phyloP scores from a whole-genome alignment of 2,329 filamentous ascomycete genomes.

The Xylaria sp. region DNA sequence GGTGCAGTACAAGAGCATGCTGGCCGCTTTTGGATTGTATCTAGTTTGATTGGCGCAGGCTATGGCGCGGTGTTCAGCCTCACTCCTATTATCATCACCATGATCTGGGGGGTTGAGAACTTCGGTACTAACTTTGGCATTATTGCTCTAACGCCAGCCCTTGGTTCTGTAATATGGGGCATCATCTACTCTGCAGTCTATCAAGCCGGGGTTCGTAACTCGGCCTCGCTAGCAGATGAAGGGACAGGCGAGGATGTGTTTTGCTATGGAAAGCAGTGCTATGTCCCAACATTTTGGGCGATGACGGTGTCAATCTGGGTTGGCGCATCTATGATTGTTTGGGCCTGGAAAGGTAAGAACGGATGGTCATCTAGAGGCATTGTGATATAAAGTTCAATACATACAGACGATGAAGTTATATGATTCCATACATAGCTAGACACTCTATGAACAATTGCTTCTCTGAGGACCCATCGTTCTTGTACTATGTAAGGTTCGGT shows the following conservation, averaged over 20 bases:
- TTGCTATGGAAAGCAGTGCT: conserved; percentile 86
- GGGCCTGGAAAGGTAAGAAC: conserved; percentile 81
- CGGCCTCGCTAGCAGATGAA: conserved; percentile 48
- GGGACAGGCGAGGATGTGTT: conserved; percentile 63
- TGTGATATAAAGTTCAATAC: conserved; percentile 57
- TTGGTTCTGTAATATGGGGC: conserved; percentile 90
- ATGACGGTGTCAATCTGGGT: conserved; percentile 83
- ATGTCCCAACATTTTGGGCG: conserved; percentile 84
- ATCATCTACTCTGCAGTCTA: conserved; percentile 87
- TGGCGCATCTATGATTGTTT: conserved; percentile 75
- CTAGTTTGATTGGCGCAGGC: conserved; percentile 84
- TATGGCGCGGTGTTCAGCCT: conserved; percentile 93
- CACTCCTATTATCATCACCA: conserved; percentile 90
- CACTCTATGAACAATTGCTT: neutral
- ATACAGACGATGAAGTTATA: neutral
- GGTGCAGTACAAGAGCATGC: conserved; percentile 78
- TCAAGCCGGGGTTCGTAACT: conserved; percentile 69
- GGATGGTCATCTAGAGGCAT: conserved; percentile 83
- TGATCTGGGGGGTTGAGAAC: conserved; percentile 98
- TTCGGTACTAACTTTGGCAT: conserved; percentile 99
- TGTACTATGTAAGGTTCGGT: neutral
- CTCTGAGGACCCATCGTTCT: neutral
- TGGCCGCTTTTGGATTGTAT: conserved; percentile 86
- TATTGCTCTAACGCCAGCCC: conserved; percentile 88
- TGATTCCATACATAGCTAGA: neutral